Percentiles rank a stretch among this genome's conserved stretches.
phyloP scores from a whole-genome alignment of 176 grass and related monocot species.

The Carex scoparia region DNA sequence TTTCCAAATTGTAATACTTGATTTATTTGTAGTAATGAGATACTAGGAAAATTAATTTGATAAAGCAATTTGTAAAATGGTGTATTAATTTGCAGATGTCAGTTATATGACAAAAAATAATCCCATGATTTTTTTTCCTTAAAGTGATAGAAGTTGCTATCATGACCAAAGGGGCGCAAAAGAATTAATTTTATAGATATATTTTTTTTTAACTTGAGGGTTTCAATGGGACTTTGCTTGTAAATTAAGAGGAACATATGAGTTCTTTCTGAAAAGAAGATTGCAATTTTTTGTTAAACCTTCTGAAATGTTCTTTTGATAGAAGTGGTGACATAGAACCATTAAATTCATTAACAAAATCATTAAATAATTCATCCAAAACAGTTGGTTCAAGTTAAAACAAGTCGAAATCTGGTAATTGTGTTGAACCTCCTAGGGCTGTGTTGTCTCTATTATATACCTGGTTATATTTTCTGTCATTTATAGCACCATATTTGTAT shows the following conservation, averaged over 20 bases:
- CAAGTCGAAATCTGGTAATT: not conserved
- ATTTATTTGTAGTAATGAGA: not conserved
- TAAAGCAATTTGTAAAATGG: not conserved
- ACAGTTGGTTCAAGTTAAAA: not conserved
- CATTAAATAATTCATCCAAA: not conserved
- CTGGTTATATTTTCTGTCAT: not conserved
- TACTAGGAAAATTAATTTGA: not conserved
- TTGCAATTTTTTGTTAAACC: not conserved
- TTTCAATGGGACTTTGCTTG: not conserved
- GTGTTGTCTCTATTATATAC: not conserved
- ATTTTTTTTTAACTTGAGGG: not conserved
- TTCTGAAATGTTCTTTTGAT: not conserved
- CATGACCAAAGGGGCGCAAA: not conserved
- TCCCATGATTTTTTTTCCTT: not conserved
- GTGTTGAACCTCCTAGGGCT: not conserved
- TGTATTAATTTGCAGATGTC: not conserved
- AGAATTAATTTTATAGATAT: not conserved
- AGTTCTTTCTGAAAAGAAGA: not conserved
- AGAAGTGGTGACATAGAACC: not conserved
- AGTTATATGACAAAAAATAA: not conserved
- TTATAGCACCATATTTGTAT: not conserved
- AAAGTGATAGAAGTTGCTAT: not conserved
- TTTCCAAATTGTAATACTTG: not conserved
- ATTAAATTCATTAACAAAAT: not conserved
- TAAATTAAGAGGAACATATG: not conserved